phyloP scores from a whole-genome alignment of 106 monocot species.

The Apostasia shenzhenica region DNA sequence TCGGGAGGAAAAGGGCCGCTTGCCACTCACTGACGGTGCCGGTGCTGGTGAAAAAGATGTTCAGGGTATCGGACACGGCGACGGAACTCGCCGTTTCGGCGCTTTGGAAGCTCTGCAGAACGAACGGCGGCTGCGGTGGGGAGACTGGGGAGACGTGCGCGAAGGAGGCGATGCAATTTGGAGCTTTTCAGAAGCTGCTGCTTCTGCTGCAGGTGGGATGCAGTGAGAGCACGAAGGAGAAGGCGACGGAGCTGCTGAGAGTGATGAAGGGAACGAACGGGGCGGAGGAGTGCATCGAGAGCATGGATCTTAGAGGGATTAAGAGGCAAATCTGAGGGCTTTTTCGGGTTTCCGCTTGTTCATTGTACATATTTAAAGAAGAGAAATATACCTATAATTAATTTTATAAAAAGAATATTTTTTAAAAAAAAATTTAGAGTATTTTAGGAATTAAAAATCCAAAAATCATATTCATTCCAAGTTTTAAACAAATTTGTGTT shows the following conservation, averaged over 20 bases:
- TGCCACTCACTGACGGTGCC: conserved; percentile 47
- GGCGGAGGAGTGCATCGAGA: conserved; percentile 39
- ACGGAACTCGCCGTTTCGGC: conserved; percentile 66
- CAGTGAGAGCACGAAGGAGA: conserved; percentile 30
- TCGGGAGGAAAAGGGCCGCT: conserved; percentile 21
- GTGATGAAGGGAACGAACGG: conserved; percentile 30
- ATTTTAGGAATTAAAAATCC: too few relatives aligned
- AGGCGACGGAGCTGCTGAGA: conserved; percentile 42
- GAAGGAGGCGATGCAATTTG: conserved; percentile 31
- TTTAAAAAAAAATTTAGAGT: too few relatives aligned
- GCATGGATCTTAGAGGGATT: conserved; percentile 32
- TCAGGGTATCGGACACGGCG: conserved; percentile 48
- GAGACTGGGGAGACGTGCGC: conserved; percentile 2
- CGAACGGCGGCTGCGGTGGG: conserved; percentile 2
- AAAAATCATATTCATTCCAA: too few relatives aligned
- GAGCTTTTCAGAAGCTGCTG: conserved; percentile 60
- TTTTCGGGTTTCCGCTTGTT: too few relatives aligned
- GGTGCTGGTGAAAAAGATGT: conserved; percentile 66
- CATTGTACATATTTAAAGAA: too few relatives aligned
- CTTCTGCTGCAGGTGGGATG: conserved; percentile 46
- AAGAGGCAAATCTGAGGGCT: conserved; percentile 33
- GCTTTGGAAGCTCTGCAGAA: conserved; percentile 60
- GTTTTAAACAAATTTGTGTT: too few relatives aligned
- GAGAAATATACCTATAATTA: too few relatives aligned
- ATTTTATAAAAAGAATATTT: too few relatives aligned